Percentiles rank a stretch among this genome's conserved stretches.
These are phyloP conservation scores for Endoconidiophora polonica DNA, from an alignment of 2,329 filamentous ascomycete species.

Conservation along the genomic window DNA sequence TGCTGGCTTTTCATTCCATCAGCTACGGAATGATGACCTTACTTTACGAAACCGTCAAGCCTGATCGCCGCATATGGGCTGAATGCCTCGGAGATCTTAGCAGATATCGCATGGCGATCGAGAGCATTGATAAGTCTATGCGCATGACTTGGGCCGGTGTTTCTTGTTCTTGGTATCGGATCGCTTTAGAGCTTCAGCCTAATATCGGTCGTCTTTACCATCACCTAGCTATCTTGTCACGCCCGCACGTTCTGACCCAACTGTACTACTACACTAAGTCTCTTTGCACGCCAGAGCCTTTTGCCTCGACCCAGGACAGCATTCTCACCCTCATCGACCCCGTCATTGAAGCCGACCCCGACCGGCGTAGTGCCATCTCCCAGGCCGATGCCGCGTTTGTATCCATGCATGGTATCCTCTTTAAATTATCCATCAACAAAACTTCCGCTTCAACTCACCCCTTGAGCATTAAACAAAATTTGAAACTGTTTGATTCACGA, in stretches of 20 bases:
- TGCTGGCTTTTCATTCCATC: constrained; percentile 79
- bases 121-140: constrained; percentile 60
- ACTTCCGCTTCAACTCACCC: neutral
- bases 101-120: constrained; percentile 76
- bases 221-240: constrained; percentile 64
- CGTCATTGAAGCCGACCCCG: constrained; percentile 25
- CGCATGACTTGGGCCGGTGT: constrained; percentile 70
- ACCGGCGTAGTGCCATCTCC: constrained; percentile 20
- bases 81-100: constrained; percentile 81
- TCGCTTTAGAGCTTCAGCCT: constrained; percentile 61
- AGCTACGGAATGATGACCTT: constrained; percentile 84
- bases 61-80: constrained; percentile 80
- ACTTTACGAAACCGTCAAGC: constrained; percentile 67
- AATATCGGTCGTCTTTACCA: constrained; percentile 69
- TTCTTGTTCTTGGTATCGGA: constrained; percentile 68
- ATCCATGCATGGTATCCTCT: constrained; percentile 46
- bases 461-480: neutral
- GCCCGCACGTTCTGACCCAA: constrained; percentile 53
- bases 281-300: constrained; percentile 50
- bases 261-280: constrained; percentile 57
- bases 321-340: constrained; percentile 54
- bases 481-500: neutral
- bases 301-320: constrained; percentile 49
- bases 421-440: constrained; percentile 29
- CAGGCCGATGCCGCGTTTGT: constrained; percentile 43